Evolutionary conservation across 345 rosid genomes (phyloP), one percentile per base, ranked within the genome.

Genomic region (Isatis tinctoria): DNA sequence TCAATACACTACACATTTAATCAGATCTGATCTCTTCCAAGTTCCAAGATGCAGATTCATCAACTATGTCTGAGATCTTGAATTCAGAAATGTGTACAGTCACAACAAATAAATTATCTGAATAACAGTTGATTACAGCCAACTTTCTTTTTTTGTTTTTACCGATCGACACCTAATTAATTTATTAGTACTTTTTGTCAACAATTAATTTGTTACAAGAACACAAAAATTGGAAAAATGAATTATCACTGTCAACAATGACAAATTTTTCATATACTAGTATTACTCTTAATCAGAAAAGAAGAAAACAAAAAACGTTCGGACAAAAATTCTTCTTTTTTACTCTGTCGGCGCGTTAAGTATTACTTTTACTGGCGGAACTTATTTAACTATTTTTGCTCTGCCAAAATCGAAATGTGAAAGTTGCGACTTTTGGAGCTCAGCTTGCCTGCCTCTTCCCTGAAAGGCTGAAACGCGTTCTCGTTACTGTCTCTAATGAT

Each of bases 331-430:
- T 22, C 51, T 13, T 22, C n/a, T 41, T 57, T 49, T 75, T 49
- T 22, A 58, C 45, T 48, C 16, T 74, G 78, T 74, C 78, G 78
- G 78, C 59, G 78, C 67, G 30, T 37, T 12, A 47, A 74, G 6
- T 16, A 73, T 20, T 20, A 53, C 13, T 68, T 68, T 68, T 5
- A 53, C 49, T 5, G 51, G 60, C 8, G n/a, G n/a, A 40, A 54
- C 53, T 8, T 32, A 6, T 8, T 20, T 18, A 5, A 4, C 10
- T 0, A 10, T 1, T 45, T 10, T 43, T 40, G 13, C 36, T 22
- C 47, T 32, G 43, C 30, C 74, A 37, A 41, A 67, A 60, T 22
- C 47, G 32, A 17, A 57, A 51, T 77, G 80, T 70, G 60, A 67
- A 78, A 53, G 70, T 4, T 47, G 6, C 9, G 58, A 71, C 64